A percentile compares a stretch with the other conserved stretches of the same genome.
Conservation (phyloP, 345 rosid species). For the Melastoma malabathricum region DNA sequence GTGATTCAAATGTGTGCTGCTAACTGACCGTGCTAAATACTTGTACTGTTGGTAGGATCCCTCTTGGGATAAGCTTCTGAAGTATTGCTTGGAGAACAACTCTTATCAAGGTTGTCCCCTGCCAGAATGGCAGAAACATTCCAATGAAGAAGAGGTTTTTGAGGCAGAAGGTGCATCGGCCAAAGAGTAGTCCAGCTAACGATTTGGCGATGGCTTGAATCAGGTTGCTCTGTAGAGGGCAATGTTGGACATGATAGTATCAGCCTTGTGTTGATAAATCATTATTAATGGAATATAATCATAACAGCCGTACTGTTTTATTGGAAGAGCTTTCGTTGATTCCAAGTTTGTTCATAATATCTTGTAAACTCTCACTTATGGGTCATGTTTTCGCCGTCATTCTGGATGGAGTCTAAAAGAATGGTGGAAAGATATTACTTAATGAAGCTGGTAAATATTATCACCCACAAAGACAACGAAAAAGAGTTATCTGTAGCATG, state of each 20-base stretch:
- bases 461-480: constrained; percentile 22
- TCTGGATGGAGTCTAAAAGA: constrained; percentile 42
- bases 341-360: neutral
- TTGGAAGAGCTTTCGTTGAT: no score
- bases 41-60: constrained; percentile 21
- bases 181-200: neutral
- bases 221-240: no score
- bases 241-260: no score
- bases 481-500: no score
- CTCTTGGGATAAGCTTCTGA: constrained; percentile 34
- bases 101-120: constrained; percentile 38
- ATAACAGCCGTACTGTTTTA: neutral
- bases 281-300: no score
- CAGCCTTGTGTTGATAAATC: no score
- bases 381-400: constrained; percentile 43
- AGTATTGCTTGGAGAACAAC: constrained; percentile 29
- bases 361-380: constrained; percentile 13
- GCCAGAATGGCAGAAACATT: constrained; percentile 17
- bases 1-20: neutral
- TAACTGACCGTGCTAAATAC: neutral
- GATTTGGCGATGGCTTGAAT: no score
- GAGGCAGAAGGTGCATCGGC: neutral
- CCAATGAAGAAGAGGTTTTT: neutral
- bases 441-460: constrained; percentile 57
- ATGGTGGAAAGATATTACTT: constrained; percentile 58